Base-by-base conservation (phyloP, 345 rosid species). In the Bruguiera parviflora region DNA sequence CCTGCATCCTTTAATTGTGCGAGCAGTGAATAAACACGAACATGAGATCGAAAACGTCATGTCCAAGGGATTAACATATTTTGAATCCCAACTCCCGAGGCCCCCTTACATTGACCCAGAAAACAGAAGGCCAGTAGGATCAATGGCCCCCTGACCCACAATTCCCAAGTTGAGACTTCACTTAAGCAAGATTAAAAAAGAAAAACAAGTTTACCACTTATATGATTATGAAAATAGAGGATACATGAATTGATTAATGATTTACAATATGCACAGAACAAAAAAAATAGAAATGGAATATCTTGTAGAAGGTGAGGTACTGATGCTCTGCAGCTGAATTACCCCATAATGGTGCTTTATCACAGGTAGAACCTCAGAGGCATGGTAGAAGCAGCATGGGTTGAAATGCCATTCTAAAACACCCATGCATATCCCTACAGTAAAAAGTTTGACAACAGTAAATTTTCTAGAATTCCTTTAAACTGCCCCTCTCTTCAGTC, bases 61-160 rank as follows among this genome's bases (percentile, higher is more conserved):
- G 53, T 65, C 46, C 32, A 29, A 58, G 27, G 71, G 20, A 67
- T 39, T 24, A 47, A 58, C 62, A 57, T 21, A 56, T 24, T 27
- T 56, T 56, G 13, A 27, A 27, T 5, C 43, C 35, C 58, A 27
- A 10, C 56, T 51, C 53, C 33, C 21, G 66, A 65, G 28, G 49
- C 43, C 57, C 19, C 8, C 51, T 27, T 7, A 47, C 3, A 60
- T 8, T 21, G 25, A 53, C 58, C 58, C 21, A 24, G 15, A 56
- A 10, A 24, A 24, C 28, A 56, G 13, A 56, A 10, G 59, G 16
- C 59, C 27, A 10, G 59, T 56, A 56, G 15, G 6, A 56, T 6
- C 6, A 24, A 24, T 39, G 55, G 56, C 22, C 24, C 53, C 9
- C 19, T 49, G 68, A 6, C 32, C 52, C 25, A 35, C 24, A 69